These are phyloP conservation scores for Petrea volubilis DNA, from an alignment of 257 asterid species.

Conservation along the genomic window DNA sequence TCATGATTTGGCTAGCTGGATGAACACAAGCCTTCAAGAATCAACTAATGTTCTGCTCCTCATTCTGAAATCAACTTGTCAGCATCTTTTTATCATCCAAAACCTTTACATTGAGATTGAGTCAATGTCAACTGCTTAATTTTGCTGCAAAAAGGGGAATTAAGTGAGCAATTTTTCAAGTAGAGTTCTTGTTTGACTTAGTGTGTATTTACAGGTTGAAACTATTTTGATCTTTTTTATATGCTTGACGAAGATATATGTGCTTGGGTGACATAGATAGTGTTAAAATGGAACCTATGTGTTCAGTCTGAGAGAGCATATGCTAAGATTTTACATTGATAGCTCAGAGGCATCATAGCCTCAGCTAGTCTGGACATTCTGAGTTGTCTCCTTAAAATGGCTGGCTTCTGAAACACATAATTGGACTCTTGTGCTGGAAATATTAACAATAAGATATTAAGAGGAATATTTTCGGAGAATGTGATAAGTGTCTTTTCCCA, in stretches of 20 bases:
- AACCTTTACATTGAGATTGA: neutral
- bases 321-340: neutral
- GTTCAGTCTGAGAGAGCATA: conserved; percentile 11
- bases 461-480: neutral
- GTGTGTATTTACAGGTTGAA: neutral
- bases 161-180: neutral
- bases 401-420: conserved; percentile 10
- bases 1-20: neutral
- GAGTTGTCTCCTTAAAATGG: conserved; percentile 9
- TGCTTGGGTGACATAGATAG: conserved; percentile 1
- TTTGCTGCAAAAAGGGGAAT: neutral
- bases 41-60: neutral
- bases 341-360: neutral
- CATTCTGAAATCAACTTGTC: neutral
- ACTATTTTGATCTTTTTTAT: neutral
- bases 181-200: neutral
- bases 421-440: conserved; percentile 1
- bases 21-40: conserved; percentile 11
- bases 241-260: neutral
- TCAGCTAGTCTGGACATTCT: neutral
- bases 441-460: neutral
- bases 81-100: neutral
- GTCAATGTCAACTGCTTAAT: neutral
- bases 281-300: conserved; percentile 1
- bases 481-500: neutral